phyloP scores from a whole-genome alignment of 345 rosid genomes.

The Angophora floribunda region DNA sequence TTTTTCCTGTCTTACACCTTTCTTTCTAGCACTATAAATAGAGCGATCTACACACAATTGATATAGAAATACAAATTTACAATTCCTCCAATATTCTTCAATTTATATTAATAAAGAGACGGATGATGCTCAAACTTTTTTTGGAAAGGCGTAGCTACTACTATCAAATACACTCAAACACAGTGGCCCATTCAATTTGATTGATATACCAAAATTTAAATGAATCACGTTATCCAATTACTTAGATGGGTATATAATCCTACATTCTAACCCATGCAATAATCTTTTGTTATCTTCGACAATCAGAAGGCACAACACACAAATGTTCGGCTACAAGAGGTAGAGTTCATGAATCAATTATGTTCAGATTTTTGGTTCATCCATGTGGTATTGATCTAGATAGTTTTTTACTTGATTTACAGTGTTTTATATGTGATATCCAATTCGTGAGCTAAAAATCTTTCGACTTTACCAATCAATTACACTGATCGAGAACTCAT shows the following conservation, averaged over 20 bases:
- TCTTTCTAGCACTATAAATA: too few relatives aligned
- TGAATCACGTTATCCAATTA: too few relatives aligned
- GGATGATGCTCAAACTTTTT: too few relatives aligned
- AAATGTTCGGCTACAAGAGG: rapidly evolving
- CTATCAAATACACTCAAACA: too few relatives aligned
- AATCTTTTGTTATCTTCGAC: background rate
- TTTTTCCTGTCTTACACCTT: too few relatives aligned
- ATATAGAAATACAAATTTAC: too few relatives aligned
- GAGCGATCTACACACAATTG: too few relatives aligned
- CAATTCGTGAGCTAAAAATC: background rate
- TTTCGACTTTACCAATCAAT: background rate
- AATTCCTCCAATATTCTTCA: too few relatives aligned
- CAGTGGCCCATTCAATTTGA: rapidly evolving
- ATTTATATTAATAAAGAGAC: too few relatives aligned
- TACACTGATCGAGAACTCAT: rapidly evolving
- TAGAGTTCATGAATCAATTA: rapidly evolving
- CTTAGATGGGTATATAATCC: too few relatives aligned
- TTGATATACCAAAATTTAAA: too few relatives aligned
- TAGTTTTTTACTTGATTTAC: background rate
- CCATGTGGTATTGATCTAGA: background rate
- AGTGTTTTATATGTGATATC: background rate
- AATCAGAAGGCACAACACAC: rapidly evolving
- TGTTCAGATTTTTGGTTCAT: background rate
- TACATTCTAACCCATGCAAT: rapidly evolving
- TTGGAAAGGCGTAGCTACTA: rapidly evolving